Base-by-base conservation (phyloP, 306 rosid species). In the Adenanthera pavonina region DNA sequence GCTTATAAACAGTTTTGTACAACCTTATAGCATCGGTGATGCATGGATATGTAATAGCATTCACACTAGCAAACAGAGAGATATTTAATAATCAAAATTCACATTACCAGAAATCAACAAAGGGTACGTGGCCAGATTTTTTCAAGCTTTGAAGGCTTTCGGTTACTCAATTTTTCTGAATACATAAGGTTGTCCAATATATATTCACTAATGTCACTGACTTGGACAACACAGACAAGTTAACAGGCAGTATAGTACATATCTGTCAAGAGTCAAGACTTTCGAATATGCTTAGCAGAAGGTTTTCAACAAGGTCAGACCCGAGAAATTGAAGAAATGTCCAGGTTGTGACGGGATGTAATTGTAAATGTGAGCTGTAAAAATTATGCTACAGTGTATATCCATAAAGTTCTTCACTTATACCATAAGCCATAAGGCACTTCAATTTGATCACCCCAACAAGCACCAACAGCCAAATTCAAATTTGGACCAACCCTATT, bases 391-490 rank as follows among this genome's bases (percentile, higher is more conserved):
- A 41, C 44, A 3, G 44, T 41, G 44, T 41, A 41, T 41, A 3
- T 5, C 44, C 44, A 41, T 41, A 41, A 36, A 41, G 44, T 41
- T 41, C 44, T 41, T 0, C 44, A 7, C 44, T n/a, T n/a, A n/a
- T n/a, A n/a, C n/a, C n/a, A n/a, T 41, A 5, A 0, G 6, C 44
- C 44, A 41, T 7, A 41, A 41, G 44, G 6, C 44, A 41, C 44
- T 41, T 41, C 44, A 41, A 41, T 41, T 41, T 41, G 44, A 41
- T 3, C 44, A 41, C 5, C 5, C 44, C 44, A 41, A 41, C 44
- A 5, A 3, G 44, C 44, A 41, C 44, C 44, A 41, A 41, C 44
- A 41, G 44, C 52, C 68, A 62, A 80, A 73, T 73, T 80, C 67
- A 40, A 72, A 73, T 62, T 73, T 62, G 11, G 54, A 72, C 68